Evolutionary conservation across 2,329 filamentous ascomycete genomes (phyloP), one percentile per base, ranked within the genome.

Genomic region (Aspergillus sp.): DNA sequence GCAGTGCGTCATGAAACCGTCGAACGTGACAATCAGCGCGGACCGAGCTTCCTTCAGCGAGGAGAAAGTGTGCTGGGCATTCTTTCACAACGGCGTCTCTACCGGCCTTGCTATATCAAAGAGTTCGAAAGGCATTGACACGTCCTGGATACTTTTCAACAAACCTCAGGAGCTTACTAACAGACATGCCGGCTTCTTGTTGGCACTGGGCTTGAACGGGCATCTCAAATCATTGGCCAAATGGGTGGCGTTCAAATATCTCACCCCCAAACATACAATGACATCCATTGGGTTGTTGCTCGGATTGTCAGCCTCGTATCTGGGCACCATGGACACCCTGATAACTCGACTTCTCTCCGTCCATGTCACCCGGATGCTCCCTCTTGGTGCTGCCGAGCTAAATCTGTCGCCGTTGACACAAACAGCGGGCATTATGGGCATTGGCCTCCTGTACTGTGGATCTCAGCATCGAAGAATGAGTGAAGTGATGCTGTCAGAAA

Each of bases 241-340:
- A 79, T 99, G 95, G 94, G 89, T 99, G 47, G 94, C 93, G 8
- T 99, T 98, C 84, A 98, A 97, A 72, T 99, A 99, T 68, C 81
- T 99, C n/a, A 99, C 95, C 0, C 94, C 95, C 1, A 99, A 99
- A 72, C 96, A 99, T 76, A 96, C 93, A 25, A 99, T 99, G 95
- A 98, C 95, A 23, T 98, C 95, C 0, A 94, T 99, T 57, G 95
- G 95, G 9, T 82, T 99, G n/a, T 83, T 99, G 3, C 82, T 99
- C 0, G 95, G 95, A 1, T 82, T 99, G 17, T 93, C 95, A 8
- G 95, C 91, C 25, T 98, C 95, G 1, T 96, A 97, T 72, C 84
- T 97, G 67, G 95, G 96, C 1, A 98, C 93, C 2, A 98, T 98
- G 94, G 95, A 99, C 74, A 95, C 91, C 2, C 83, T 97, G 28